phyloP scores from a whole-genome alignment of 768 basidiomycete species.

The Boletus rufocinnamomeus region DNA sequence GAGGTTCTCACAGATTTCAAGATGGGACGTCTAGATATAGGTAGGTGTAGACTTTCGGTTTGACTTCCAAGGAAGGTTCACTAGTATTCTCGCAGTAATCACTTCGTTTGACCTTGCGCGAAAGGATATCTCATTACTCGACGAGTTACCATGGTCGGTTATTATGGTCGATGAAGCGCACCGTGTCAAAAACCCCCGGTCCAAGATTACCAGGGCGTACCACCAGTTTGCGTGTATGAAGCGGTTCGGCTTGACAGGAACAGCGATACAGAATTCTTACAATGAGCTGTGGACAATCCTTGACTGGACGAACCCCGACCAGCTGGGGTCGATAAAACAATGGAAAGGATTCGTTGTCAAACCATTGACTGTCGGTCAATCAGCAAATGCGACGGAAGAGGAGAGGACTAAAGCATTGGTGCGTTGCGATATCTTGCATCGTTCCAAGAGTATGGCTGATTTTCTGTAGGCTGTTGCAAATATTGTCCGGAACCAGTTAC shows the following conservation, averaged over 20 bases:
- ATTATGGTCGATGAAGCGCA: conserved; percentile 91
- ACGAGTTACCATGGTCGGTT: conserved; percentile 68
- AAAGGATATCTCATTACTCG: conserved; percentile 66
- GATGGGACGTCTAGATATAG: conserved; percentile 80
- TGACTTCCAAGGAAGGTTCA: not conserved
- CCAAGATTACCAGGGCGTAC: conserved; percentile 67
- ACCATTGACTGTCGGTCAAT: conserved; percentile 71
- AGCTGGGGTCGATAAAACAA: conserved; percentile 67
- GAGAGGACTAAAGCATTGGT: conserved; percentile 58
- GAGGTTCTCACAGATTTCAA: conserved; percentile 69
- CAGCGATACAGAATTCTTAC: conserved; percentile 86
- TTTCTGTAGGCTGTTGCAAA: conserved; percentile 53
- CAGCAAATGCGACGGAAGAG: conserved; percentile 60
- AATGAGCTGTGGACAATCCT: conserved; percentile 90
- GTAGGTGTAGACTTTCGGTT: conserved; percentile 45
- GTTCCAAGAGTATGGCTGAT: conserved; percentile 2
- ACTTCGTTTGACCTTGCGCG: conserved; percentile 78
- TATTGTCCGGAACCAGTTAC: conserved; percentile 61
- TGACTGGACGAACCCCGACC: conserved; percentile 87
- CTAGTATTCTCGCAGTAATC: conserved; percentile 53
- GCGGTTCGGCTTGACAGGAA: conserved; percentile 87
- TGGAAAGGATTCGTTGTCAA: conserved; percentile 75
- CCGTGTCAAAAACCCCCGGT: conserved; percentile 75
- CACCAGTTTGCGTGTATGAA: conserved; percentile 63
- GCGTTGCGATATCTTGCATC: conserved; percentile 15